Evolutionary conservation across 805 yeast species (phyloP), one percentile per base, ranked within the genome.

Genomic region (Brettanomyces nanus): DNA sequence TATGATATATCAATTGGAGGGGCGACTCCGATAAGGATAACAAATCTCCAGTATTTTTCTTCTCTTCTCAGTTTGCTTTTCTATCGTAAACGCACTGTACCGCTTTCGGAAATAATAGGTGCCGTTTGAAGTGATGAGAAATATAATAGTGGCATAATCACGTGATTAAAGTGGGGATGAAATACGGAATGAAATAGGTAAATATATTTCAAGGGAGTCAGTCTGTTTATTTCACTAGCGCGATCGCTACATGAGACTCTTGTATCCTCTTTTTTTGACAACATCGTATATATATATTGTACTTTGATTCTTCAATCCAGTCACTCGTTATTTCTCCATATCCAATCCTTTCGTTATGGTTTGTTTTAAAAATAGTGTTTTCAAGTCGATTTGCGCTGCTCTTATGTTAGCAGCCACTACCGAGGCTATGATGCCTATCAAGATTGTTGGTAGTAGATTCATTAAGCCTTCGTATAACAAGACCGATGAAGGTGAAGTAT

Each of bases 341-440:
- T 15, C 11, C 33, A 7, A 15, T 15, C 21, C 35, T 7, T 18
- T 32, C 17, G n/a, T 9, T 22, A 22, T 33, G 21, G 29, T 33
- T 6, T 13, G 21, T 3, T 14, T 33, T 23, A n/a, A 9, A 5
- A 33, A 33, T n/a, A 17, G 26, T 15, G 21, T 25, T 13, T 17
- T 33, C 7, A 18, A 33, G 20, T n/a, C 4, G n/a, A 11, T 33
- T 14, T 15, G n/a, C 15, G 36, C 29, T 14, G 18, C 36, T 22
- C 28, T 33, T 3, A 14, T 22, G 13, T 19, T 28, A 9, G 14
- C 33, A 7, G 10, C 6, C 9, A 26, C 42, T 2, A 47, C 43
- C 10, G 26, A 42, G 4, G 85, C 80, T 3, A 52, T 81, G 42
- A 63, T 78, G 34, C 85, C 87, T 6, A 51, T 82, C 31, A 68